Percentiles rank a stretch among this genome's conserved stretches.
phyloP scores from a whole-genome alignment of 2,329 filamentous ascomycete genomes.

The Fusarium anguioides region DNA sequence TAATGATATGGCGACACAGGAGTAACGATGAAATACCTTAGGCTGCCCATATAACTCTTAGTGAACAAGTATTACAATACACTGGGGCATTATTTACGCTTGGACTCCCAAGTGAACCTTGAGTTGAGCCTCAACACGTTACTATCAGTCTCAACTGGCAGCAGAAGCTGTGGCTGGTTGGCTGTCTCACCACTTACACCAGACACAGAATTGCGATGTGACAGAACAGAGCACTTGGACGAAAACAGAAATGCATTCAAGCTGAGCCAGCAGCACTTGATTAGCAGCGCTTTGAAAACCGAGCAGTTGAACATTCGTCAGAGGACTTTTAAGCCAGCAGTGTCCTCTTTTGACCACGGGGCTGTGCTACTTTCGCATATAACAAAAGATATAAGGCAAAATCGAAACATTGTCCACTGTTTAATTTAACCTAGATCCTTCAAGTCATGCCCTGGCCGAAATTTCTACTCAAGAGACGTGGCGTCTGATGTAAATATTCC shows the following conservation, averaged over 20 bases:
- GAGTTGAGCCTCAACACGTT: neutral
- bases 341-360: neutral
- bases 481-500: neutral
- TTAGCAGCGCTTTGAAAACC: neutral
- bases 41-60: neutral
- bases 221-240: neutral
- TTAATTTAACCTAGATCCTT: neutral
- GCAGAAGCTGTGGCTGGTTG: neutral
- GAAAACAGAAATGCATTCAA: neutral
- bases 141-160: neutral
- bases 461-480: neutral
- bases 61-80: neutral
- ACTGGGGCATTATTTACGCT: neutral
- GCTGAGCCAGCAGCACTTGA: neutral
- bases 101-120: neutral
- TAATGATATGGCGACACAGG: neutral
- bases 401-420: neutral
- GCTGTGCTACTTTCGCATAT: neutral
- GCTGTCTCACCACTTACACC: slow-evolving; percentile 7
- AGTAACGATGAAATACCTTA: neutral
- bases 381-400: neutral
- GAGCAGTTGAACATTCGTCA: neutral
- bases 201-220: neutral
- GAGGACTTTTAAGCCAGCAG: neutral
- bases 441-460: neutral